These are phyloP conservation scores for Quercus glauca DNA, from an alignment of 306 rosid species.

Conservation along the genomic window DNA sequence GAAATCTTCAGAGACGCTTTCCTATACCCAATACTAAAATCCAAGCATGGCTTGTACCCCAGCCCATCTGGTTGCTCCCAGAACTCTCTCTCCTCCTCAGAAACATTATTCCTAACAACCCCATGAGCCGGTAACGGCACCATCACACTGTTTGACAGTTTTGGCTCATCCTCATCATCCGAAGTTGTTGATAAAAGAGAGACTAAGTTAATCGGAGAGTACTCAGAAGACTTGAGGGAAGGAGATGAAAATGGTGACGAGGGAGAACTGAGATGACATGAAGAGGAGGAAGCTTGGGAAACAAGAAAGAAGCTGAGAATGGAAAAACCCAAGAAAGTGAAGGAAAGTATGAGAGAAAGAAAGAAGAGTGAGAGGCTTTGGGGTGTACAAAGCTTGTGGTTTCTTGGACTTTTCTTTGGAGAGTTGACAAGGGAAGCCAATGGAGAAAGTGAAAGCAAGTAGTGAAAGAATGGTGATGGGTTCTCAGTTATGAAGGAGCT, in stretches of 20 bases:
- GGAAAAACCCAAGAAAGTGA: slow-evolving; percentile 36
- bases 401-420: slow-evolving; percentile 21
- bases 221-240: not conserved
- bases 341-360: slow-evolving; percentile 34
- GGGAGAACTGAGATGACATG: slow-evolving; percentile 5
- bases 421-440: slow-evolving; percentile 27
- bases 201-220: slow-evolving; percentile 8
- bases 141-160: slow-evolving; percentile 19
- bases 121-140: slow-evolving; percentile 45
- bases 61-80: slow-evolving; percentile 53
- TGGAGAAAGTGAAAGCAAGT: slow-evolving; percentile 35
- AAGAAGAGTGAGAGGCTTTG: slow-evolving; percentile 25
- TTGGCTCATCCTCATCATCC: slow-evolving; percentile 9
- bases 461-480: slow-evolving; percentile 27
- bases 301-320: slow-evolving; percentile 21
- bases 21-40: slow-evolving; percentile 46
- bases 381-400: slow-evolving; percentile 16
- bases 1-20: slow-evolving; percentile 28
- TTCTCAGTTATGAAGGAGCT: slow-evolving; percentile 23
- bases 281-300: not conserved
- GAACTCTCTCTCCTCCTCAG: slow-evolving; percentile 39
- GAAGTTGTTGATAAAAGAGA: slow-evolving; percentile 21
- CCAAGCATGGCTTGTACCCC: slow-evolving; percentile 44
- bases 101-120: slow-evolving; percentile 25
- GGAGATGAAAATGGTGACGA: slow-evolving; percentile 7